Evolutionary conservation across 2,329 filamentous ascomycete genomes (phyloP), one percentile per base, ranked within the genome.

Genomic region (Cladosporium phlei): DNA sequence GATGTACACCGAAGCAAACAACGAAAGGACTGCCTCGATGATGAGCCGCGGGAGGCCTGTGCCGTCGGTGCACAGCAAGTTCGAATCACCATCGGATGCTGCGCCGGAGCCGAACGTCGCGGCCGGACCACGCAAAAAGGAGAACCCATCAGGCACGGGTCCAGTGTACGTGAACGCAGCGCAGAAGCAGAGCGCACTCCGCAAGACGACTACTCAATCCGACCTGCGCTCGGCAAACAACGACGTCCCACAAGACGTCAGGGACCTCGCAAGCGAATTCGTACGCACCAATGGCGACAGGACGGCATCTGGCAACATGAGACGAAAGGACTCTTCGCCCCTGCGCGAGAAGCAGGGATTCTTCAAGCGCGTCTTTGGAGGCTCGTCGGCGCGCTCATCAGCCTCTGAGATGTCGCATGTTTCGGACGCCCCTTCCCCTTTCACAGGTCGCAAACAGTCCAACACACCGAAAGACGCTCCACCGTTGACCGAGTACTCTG

Each of bases 361-460:
- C 72, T 97, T 97, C 72, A 82, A 88, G 58, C 82, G 91, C 53
- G 86, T 97, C 29, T 97, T 97, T 71, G 87, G 85, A 29, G 51
- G 56, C 28, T 48, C 45, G 28, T 45, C 42, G 17, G 28, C 24
- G n/a, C 42, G 42, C 17, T 35, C 32, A 8, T 28, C 32, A 8
- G 42, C 42, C 9, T 25, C 30, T n/a, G 42, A 45, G n/a, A 8
- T 32, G 12, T 21, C 42, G n/a, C 42, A 37, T 8, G 24, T 16
- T 6, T 21, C 25, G 4, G 45, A 40, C 3, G 17, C 28, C 12
- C 17, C 37, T 10, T 14, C 12, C 3, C 17, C 37, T 10, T 14
- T 11, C 3, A 19, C n/a, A 5, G 16, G 20, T 8, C 35, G 35
- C 14, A 47, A 39, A 11, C 35, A 40, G 22, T 47, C 45, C 16